These are phyloP conservation scores for Brasilioporus rufonigricans DNA, from an alignment of 768 basidiomycete species.

Conservation along the genomic window DNA sequence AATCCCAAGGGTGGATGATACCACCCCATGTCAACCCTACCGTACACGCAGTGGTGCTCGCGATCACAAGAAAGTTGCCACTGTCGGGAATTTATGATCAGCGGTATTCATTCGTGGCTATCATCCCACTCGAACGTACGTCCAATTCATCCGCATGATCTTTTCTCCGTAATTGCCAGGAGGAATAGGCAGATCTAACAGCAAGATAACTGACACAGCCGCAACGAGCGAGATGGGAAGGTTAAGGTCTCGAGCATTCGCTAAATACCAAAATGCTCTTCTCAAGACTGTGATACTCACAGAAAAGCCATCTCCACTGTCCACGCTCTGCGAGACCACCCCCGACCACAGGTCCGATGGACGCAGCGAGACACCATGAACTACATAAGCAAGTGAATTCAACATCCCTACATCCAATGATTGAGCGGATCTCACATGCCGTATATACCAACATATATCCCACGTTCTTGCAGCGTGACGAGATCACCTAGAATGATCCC, in stretches of 20 bases:
- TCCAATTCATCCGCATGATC: too few species aligned
- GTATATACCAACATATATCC: not conserved
- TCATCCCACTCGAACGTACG: constrained; percentile 27
- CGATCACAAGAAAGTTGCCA: constrained; percentile 28
- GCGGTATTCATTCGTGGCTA: not conserved
- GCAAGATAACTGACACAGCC: constrained; percentile 18
- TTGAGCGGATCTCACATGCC: not conserved
- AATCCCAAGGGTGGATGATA: constrained; percentile 42
- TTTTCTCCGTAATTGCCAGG: constrained; percentile 31
- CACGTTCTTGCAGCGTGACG: too few species aligned
- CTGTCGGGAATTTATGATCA: not conserved
- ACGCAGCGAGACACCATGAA: not conserved
- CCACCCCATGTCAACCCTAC: too few species aligned
- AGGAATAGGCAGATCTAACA: constrained; percentile 36
- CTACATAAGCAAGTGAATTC: not conserved
- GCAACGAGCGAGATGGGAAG: constrained; percentile 23
- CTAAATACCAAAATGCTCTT: not conserved
- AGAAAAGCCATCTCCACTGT: not conserved
- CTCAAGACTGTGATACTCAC: too few species aligned
- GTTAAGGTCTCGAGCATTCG: constrained; percentile 34
- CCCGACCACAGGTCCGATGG: not conserved
- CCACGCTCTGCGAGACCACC: not conserved
- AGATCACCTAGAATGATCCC: too few species aligned
- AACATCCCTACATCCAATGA: not conserved
- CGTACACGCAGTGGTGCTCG: constrained; percentile 40